Percentiles rank a stretch among this genome's conserved stretches.
phyloP scores from a whole-genome alignment of 768 basidiomycete species.

The Suillus subalutaceus region DNA sequence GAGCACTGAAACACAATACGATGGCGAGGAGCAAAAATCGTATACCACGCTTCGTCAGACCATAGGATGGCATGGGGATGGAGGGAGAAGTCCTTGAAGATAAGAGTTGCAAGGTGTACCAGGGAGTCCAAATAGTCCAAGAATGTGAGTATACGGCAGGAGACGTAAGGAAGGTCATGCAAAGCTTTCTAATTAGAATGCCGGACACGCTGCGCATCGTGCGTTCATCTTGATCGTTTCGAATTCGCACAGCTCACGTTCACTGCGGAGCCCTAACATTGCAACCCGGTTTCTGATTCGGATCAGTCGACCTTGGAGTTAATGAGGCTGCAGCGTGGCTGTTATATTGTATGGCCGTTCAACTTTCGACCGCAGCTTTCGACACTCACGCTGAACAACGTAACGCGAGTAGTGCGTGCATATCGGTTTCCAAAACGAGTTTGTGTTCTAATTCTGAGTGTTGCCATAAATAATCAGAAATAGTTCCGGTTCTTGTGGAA shows the following conservation, averaged over 20 bases:
- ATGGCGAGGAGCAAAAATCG: slow-evolving; percentile 17
- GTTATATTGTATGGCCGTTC: too few relatives aligned
- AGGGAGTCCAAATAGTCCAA: neutral
- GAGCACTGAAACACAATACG: neutral
- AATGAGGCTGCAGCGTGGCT: too few relatives aligned
- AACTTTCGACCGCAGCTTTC: too few relatives aligned
- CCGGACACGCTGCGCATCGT: slow-evolving; percentile 5
- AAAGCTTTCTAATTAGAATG: neutral
- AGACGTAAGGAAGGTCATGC: neutral
- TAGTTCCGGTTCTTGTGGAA: too few relatives aligned
- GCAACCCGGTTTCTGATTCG: too few relatives aligned
- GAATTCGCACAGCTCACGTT: neutral
- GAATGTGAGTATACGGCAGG: neutral
- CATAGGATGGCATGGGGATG: slow-evolving; percentile 22
- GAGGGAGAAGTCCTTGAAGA: neutral
- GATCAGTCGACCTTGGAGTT: too few relatives aligned
- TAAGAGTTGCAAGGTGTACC: neutral
- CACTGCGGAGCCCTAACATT: neutral
- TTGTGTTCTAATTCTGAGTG: too few relatives aligned
- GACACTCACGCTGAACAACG: too few relatives aligned
- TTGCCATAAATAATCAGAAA: too few relatives aligned
- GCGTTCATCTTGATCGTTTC: neutral
- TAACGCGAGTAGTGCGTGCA: too few relatives aligned
- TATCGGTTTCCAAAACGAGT: too few relatives aligned
- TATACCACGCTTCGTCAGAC: slow-evolving; percentile 29